A percentile compares a stretch with the other conserved stretches of the same genome.
Evolutionary conservation across 2,329 filamentous ascomycete genomes (phyloP).

Genomic region (Penicillium sp.): DNA sequence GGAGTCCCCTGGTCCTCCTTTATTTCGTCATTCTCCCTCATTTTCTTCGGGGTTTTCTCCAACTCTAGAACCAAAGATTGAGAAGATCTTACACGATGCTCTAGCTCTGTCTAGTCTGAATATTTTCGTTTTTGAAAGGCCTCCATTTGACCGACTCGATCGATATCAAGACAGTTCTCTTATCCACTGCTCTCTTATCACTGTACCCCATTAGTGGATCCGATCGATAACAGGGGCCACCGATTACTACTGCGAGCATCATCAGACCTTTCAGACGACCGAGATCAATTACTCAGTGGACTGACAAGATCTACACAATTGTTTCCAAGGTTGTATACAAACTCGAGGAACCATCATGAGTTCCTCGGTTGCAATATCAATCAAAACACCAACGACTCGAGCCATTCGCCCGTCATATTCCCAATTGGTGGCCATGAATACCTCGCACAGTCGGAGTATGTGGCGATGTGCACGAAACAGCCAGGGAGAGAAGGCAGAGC

Average conservation of each 20-base stretch:
- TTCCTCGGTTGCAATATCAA: constrained; percentile 13
- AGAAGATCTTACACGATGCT: too few species aligned
- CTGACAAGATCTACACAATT: background rate
- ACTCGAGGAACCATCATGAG: constrained; percentile 12
- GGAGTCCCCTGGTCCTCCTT: background rate
- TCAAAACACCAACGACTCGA: constrained; percentile 4
- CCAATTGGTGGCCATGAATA: constrained; percentile 8
- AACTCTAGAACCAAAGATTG: too few species aligned
- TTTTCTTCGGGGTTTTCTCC: background rate
- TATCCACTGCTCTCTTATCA: background rate
- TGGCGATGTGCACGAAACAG: constrained; percentile 14
- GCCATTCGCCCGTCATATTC: constrained; percentile 11
- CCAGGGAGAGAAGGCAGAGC: constrained; percentile 14
- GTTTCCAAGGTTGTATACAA: background rate
- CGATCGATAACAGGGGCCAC: background rate
- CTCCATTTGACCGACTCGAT: background rate
- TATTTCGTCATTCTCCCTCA: background rate
- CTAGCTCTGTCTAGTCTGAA: too few species aligned
- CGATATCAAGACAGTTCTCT: background rate
- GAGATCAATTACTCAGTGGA: background rate
- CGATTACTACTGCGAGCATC: background rate
- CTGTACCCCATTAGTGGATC: background rate
- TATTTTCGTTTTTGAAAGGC: background rate
- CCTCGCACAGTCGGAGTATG: constrained; percentile 9
- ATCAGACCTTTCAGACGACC: background rate